Percentiles rank a stretch among this genome's conserved stretches.
phyloP scores from a whole-genome alignment of 164 flowering plant genomes.

The Platanus orientalis region DNA sequence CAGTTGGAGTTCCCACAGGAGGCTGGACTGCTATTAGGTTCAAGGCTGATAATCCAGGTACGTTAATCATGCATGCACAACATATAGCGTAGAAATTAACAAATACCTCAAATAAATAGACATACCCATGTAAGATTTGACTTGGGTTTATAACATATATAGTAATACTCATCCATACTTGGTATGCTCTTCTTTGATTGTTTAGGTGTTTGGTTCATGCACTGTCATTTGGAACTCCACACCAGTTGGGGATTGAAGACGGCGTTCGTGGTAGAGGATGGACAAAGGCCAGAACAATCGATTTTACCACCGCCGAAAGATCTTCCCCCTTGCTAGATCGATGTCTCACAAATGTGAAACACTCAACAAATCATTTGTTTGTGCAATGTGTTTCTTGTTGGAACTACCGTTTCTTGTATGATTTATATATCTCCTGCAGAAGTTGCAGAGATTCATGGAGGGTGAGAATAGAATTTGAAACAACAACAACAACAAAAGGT shows the following conservation, averaged over 20 bases:
- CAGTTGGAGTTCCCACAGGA: constrained; percentile 67
- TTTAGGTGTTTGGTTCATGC: constrained; percentile 71
- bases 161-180: too few relatives aligned
- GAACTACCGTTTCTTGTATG: not conserved
- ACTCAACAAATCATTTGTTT: not conserved
- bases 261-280: constrained; percentile 62
- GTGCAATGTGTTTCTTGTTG: not conserved
- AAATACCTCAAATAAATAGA: too few relatives aligned
- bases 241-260: constrained; percentile 62
- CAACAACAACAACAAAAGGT: too few relatives aligned
- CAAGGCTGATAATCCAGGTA: constrained; percentile 74
- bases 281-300: constrained; percentile 35
- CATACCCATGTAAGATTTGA: too few relatives aligned
- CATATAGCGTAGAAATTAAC: too few relatives aligned
- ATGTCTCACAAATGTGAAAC: not conserved
- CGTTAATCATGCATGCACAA: too few relatives aligned
- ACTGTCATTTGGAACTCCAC: constrained; percentile 67
- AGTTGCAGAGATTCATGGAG: constrained; percentile 3
- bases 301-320: constrained; percentile 63
- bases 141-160: too few relatives aligned
- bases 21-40: constrained; percentile 76
- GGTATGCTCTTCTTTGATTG: not conserved
- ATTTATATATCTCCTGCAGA: constrained; percentile 4
- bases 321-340: constrained; percentile 59
- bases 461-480: not conserved